phyloP scores from a whole-genome alignment of 768 basidiomycete species.

The Rhizopogon vulgaris region DNA sequence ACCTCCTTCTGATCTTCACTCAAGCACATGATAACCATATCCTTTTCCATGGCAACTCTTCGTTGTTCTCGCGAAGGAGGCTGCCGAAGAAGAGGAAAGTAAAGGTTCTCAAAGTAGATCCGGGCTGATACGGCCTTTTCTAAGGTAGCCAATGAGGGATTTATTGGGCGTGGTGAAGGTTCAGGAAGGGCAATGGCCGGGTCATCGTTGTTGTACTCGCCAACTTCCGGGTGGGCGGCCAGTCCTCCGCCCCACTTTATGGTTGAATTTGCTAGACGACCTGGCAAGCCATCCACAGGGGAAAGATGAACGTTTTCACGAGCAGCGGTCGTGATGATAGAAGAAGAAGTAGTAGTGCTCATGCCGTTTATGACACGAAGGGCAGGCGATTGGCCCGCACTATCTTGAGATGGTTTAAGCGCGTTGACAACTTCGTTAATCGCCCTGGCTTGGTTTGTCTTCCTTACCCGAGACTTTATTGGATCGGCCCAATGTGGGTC shows the following conservation, averaged over 20 bases:
- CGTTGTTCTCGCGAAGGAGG: slow-evolving; percentile 83
- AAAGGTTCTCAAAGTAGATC: slow-evolving; percentile 91
- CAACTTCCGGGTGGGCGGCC: slow-evolving; percentile 58
- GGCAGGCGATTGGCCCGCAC: slow-evolving; percentile 36
- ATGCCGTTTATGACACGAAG: slow-evolving; percentile 79
- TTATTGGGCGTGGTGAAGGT: slow-evolving; percentile 44
- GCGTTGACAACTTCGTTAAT: slow-evolving; percentile 75
- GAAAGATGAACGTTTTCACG: slow-evolving; percentile 55
- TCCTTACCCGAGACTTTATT: slow-evolving; percentile 73
- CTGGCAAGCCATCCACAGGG: slow-evolving; percentile 44
- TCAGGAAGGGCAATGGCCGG: slow-evolving; percentile 16
- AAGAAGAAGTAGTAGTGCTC: slow-evolving; percentile 65
- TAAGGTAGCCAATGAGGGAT: slow-evolving; percentile 83
- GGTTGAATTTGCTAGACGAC: slow-evolving; percentile 53
- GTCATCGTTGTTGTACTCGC: slow-evolving; percentile 49
- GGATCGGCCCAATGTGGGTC: slow-evolving; percentile 87
- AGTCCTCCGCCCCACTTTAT: slow-evolving; percentile 57
- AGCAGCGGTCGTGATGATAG: slow-evolving; percentile 70
- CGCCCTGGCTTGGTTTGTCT: slow-evolving; percentile 61
- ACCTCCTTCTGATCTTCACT: slow-evolving; percentile 63
- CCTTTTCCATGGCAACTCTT: slow-evolving; percentile 79
- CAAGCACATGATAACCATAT: slow-evolving; percentile 72
- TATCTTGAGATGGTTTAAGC: slow-evolving; percentile 50
- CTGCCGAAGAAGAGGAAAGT: slow-evolving; percentile 81
- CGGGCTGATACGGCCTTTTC: slow-evolving; percentile 90